Evolutionary conservation across 768 basidiomycete species (phyloP).

Genomic region (Sistotremastrum suecicum): DNA sequence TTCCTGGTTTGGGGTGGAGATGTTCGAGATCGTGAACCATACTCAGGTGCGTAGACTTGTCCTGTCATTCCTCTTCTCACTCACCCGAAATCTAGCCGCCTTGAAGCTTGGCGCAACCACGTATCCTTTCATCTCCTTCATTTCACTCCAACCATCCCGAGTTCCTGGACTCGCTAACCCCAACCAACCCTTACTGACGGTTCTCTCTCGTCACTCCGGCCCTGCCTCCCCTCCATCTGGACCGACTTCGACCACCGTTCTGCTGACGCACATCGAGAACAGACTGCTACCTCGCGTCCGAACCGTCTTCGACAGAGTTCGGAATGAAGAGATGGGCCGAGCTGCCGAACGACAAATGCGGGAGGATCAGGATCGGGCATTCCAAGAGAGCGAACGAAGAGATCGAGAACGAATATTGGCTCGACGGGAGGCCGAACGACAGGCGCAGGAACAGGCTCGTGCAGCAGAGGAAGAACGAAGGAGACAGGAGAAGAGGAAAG

Average conservation of each 20-base stretch:
- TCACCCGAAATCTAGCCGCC: conserved; percentile 25
- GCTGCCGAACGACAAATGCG: conserved; percentile 42
- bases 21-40: conserved; percentile 68
- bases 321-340: conserved; percentile 32
- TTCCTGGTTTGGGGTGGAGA: conserved; percentile 90
- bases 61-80: neutral
- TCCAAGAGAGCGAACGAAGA: conserved; percentile 42
- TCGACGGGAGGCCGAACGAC: conserved; percentile 32
- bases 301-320: conserved; percentile 58
- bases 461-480: conserved; percentile 5
- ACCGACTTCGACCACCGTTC: conserved; percentile 47
- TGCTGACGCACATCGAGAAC: conserved; percentile 52
- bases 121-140: conserved; percentile 85
- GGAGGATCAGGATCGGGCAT: conserved; percentile 74
- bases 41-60: conserved; percentile 38
- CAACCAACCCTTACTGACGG: conserved; percentile 46
- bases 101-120: conserved; percentile 79
- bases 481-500: conserved; percentile 17
- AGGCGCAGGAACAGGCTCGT: conserved; percentile 19
- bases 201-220: conserved; percentile 80
- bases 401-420: conserved; percentile 59
- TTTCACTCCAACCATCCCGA: conserved; percentile 65
- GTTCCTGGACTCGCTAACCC: conserved; percentile 20
- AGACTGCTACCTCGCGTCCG: conserved; percentile 70
- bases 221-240: conserved; percentile 31